A percentile compares a stretch with the other conserved stretches of the same genome.
phyloP scores from a whole-genome alignment of 2,329 filamentous ascomycete genomes.

The Cladophialophora psammophila region DNA sequence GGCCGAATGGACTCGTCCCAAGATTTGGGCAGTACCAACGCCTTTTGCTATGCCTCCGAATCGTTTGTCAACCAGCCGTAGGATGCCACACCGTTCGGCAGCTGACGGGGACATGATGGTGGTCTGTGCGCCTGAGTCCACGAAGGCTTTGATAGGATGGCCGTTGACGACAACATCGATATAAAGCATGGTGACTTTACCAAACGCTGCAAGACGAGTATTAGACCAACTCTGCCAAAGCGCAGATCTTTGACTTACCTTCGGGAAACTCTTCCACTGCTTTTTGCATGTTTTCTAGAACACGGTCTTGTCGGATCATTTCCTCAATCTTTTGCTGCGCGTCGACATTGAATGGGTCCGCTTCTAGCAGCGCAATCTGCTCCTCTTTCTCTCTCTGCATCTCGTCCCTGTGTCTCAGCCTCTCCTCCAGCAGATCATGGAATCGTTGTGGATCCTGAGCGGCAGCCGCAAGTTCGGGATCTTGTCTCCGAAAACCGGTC shows the following conservation, averaged over 20 bases:
- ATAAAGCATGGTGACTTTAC: slow-evolving; percentile 93
- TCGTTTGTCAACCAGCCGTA: slow-evolving; percentile 90
- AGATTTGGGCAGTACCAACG: slow-evolving; percentile 91
- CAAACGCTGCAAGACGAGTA: slow-evolving; percentile 62
- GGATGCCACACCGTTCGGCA: slow-evolving; percentile 91
- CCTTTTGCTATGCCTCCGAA: slow-evolving; percentile 92
- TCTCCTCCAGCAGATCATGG: slow-evolving; percentile 72
- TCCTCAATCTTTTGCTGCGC: slow-evolving; percentile 93
- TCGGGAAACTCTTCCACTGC: slow-evolving; percentile 98
- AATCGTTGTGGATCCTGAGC: slow-evolving; percentile 80
- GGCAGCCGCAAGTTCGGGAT: slow-evolving; percentile 78
- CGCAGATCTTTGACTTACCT: slow-evolving; percentile 63
- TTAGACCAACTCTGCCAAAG: slow-evolving; percentile 20
- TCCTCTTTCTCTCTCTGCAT: slow-evolving; percentile 79
- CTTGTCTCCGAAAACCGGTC: slow-evolving; percentile 72
- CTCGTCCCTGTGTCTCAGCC: slow-evolving; percentile 73
- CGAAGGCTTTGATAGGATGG: slow-evolving; percentile 89
- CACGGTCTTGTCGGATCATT: slow-evolving; percentile 92
- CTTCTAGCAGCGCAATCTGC: slow-evolving; percentile 84
- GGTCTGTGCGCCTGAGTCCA: slow-evolving; percentile 95
- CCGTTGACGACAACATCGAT: slow-evolving; percentile 95
- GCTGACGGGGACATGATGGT: slow-evolving; percentile 98
- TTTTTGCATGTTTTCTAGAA: slow-evolving; percentile 94
- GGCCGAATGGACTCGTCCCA: slow-evolving; percentile 93
- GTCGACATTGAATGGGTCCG: slow-evolving; percentile 92